Conservation (phyloP, 1,284 basidiomycete genomes). For the Ustilago curta region DNA sequence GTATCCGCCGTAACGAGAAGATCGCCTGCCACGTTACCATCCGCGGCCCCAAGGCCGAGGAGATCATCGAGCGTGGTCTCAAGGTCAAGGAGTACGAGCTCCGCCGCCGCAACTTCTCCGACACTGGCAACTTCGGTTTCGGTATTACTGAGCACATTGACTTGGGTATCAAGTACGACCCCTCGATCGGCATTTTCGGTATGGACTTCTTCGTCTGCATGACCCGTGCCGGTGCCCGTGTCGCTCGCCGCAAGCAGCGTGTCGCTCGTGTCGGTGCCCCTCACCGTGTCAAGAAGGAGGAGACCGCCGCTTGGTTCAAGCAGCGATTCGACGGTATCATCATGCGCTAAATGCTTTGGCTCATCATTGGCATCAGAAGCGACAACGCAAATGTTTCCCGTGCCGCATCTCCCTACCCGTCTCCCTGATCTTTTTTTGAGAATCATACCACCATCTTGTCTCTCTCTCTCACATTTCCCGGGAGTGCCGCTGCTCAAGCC, state of each 20-base stretch:
- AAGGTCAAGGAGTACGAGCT: constrained; percentile 99
- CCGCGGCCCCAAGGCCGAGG: constrained; percentile 98
- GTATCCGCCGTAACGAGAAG: constrained; percentile 99
- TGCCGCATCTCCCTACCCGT: not conserved
- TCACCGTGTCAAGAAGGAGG: constrained; percentile 75
- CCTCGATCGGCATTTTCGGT: constrained; percentile 69
- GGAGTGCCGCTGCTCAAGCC: not conserved
- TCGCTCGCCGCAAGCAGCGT: constrained; percentile 91
- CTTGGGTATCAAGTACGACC: constrained; percentile 81
- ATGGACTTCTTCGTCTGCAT: constrained; percentile 73
- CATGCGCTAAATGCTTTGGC: constrained; percentile 53
- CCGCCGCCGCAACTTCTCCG: constrained; percentile 86
- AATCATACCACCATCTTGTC: constrained; percentile 1
- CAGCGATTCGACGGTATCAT: constrained; percentile 75
- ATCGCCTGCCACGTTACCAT: constrained; percentile 99
- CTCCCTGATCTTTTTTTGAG: not conserved
- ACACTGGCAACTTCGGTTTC: constrained; percentile 68
- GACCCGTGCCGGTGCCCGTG: constrained; percentile 93
- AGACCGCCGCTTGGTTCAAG: constrained; percentile 97
- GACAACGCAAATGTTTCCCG: not conserved
- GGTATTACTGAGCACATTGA: constrained; percentile 82
- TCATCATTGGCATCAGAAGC: not conserved
- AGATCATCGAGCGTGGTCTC: constrained; percentile 95
- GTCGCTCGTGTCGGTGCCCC: constrained; percentile 85
- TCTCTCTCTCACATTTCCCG: not conserved